phyloP scores from a whole-genome alignment of 148 eudicot genomes.

The Persicaria tinctoria region DNA sequence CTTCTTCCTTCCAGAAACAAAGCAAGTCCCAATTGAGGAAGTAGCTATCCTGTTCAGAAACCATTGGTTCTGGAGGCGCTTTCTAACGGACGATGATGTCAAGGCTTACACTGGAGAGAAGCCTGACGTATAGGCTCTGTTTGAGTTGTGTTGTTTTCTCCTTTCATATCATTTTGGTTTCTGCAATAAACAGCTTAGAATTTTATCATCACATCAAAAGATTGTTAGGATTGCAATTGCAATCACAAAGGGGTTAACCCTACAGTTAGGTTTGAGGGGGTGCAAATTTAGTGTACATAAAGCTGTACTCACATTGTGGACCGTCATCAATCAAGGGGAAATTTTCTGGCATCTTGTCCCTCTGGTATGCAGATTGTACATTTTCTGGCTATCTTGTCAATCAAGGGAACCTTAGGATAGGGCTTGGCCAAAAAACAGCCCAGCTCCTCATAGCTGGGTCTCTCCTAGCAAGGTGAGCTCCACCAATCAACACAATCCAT shows the following conservation, averaged over 20 bases:
- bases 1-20: slow-evolving; percentile 28
- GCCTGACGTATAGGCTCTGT: background rate
- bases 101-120: slow-evolving; percentile 10
- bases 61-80: slow-evolving; percentile 27
- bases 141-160: background rate
- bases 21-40: slow-evolving; percentile 28
- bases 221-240: background rate
- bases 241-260: background rate
- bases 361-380: background rate
- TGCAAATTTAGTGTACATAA: background rate
- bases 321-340: background rate
- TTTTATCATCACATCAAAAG: background rate
- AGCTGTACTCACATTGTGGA: background rate
- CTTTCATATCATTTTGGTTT: background rate
- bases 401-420: no score
- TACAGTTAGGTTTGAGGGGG: background rate
- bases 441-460: no score
- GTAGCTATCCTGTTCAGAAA: slow-evolving; percentile 18
- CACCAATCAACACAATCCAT: no score
- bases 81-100: slow-evolving; percentile 10
- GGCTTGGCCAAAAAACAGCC: no score
- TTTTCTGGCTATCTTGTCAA: no score
- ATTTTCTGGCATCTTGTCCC: background rate
- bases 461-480: no score
- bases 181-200: slow-evolving; percentile 10